Base-by-base conservation (phyloP, 2,329 filamentous ascomycete genomes). In the Teratosphaeria pseudoeucalypti region DNA sequence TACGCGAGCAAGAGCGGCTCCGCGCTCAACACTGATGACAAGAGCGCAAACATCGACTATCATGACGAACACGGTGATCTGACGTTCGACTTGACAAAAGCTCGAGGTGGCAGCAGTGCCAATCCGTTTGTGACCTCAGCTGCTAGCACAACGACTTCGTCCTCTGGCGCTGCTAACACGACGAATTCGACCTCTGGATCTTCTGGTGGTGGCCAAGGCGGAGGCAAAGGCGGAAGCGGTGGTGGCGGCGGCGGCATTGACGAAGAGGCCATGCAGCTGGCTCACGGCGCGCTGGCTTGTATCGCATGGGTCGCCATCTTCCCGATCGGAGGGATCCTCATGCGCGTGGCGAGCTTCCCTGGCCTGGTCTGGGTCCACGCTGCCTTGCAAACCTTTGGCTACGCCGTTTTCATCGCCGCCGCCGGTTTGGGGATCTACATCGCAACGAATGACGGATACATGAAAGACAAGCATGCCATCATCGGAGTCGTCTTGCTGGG, bases 401-500 rank as follows among this genome's bases (percentile, higher is more conserved):
- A 82, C 59, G 52, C 76, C 10, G 60, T 81, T 37, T 78, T 74
- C 58, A 75, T 80, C 57, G 75, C 74, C 0, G 81, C 77, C 0
- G 75, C 81, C 54, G 80, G 77, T 2, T 65, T 83, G 0, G 82
- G 82, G 4, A 70, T 83, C 52, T 77, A 76, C 32, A 68, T 84
- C 14, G 80, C 77, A 1, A 70, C 65, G 1, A 67, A 75, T 14
- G 63, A 75, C 16, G 63, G 67, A 27, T 52, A 77, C 60, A 60
- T 79, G 10, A 58, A 72, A 43, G 67, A 72, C 47, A 70, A 78
- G 53, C 82, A 84, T 62, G 73, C 78, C 1, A 75, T 82, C 63
- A 81, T 84, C 56, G 82, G 82, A n/a, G 75, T 81, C 6, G 67
- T 82, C 12, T 74, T 82, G 2, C 71, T 84, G 43, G 70, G 71